Conservation (phyloP, 2,329 filamentous ascomycete genomes). For the Phyllosticta citribraziliensis region DNA sequence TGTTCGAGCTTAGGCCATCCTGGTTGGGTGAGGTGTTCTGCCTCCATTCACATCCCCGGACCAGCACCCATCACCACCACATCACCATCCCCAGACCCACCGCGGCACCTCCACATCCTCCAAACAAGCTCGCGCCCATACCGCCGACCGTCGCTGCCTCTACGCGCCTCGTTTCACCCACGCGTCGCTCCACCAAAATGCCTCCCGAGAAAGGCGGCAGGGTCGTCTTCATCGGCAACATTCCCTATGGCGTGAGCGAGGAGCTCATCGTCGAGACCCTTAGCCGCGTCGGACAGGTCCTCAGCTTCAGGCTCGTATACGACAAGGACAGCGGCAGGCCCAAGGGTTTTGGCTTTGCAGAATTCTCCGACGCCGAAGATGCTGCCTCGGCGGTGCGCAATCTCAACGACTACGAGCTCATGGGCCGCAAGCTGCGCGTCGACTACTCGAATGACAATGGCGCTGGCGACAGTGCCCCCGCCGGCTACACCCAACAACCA, state of each 20-base stretch:
- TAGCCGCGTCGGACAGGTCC: conserved; percentile 76
- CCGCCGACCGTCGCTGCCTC: neutral
- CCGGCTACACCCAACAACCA: conserved; percentile 29
- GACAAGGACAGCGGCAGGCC: conserved; percentile 90
- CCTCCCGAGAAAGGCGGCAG: conserved; percentile 66
- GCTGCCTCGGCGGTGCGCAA: conserved; percentile 92
- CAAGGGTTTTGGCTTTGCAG: conserved; percentile 94
- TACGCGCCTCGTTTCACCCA: neutral
- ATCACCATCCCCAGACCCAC: neutral
- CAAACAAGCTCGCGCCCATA: neutral
- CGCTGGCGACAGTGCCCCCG: conserved; percentile 31
- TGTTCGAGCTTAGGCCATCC: too few species aligned
- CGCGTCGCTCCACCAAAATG: conserved; percentile 26
- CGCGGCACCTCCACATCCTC: neutral
- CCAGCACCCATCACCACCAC: neutral
- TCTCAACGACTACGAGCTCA: conserved; percentile 88
- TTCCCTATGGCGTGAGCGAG: conserved; percentile 85
- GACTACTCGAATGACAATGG: conserved; percentile 93
- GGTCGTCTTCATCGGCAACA: conserved; percentile 78
- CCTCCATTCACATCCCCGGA: neutral
- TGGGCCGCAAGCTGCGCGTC: conserved; percentile 86
- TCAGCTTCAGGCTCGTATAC: conserved; percentile 88
- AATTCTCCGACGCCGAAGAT: conserved; percentile 86
- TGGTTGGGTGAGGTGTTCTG: too few species aligned
- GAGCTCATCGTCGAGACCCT: conserved; percentile 95